Conservation (phyloP, 345 rosid species). For the Heritiera littoralis region DNA sequence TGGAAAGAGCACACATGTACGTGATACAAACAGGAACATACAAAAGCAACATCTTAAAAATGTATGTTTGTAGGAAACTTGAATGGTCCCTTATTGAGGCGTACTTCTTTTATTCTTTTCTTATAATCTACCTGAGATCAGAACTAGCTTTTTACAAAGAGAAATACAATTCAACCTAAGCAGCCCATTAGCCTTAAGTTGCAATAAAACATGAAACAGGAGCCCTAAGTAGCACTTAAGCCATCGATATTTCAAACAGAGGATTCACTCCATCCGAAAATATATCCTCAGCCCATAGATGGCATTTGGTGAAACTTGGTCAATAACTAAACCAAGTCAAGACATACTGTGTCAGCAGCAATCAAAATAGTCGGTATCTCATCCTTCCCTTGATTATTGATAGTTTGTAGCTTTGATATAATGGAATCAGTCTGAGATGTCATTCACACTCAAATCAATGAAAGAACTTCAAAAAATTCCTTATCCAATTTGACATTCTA, state of each 20-base stretch:
- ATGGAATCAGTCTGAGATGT: conserved; percentile 78
- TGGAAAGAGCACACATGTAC: neutral
- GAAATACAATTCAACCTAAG: neutral
- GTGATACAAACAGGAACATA: neutral
- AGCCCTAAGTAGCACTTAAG: neutral
- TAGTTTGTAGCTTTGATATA: conserved; percentile 41
- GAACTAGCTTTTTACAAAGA: neutral
- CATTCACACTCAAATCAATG: conserved; percentile 32
- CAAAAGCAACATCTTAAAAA: neutral
- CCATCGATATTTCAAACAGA: neutral
- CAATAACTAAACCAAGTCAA: conserved; percentile 25
- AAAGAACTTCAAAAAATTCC: conserved; percentile 13
- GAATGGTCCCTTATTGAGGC: neutral
- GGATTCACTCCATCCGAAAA: neutral
- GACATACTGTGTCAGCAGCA: conserved; percentile 77
- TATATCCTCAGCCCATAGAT: conserved; percentile 46
- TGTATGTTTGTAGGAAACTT: neutral
- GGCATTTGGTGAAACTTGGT: conserved; percentile 34
- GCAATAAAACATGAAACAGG: neutral
- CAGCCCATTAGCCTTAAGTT: neutral
- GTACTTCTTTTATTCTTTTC: neutral
- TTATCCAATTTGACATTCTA: neutral
- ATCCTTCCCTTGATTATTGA: conserved; percentile 34
- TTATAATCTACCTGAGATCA: neutral
- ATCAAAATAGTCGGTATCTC: conserved; percentile 48